A percentile compares a stretch with the other conserved stretches of the same genome.
Evolutionary conservation across 2,329 filamentous ascomycete genomes (phyloP).

Genomic region (Blastomyces percursus): DNA sequence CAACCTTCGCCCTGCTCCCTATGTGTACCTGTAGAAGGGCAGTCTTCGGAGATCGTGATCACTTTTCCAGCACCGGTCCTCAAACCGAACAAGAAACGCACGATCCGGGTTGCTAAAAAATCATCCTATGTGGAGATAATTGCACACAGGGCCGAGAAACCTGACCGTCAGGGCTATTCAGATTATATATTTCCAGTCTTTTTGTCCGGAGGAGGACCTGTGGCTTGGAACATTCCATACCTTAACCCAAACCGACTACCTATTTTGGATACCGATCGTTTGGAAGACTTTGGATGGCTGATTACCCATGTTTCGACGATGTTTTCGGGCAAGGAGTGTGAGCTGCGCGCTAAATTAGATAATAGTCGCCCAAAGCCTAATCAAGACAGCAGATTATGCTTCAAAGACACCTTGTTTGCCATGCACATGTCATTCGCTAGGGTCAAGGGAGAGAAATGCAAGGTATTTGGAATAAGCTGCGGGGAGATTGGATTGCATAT

Average conservation of each 20-base stretch:
- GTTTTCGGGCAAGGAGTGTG: constrained; percentile 16
- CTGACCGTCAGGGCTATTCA: constrained; percentile 9
- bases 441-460: constrained; percentile 7
- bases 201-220: constrained; percentile 8
- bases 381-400: constrained; percentile 12
- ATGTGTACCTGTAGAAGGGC: constrained; percentile 9
- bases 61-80: constrained; percentile 19
- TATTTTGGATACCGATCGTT: constrained; percentile 12
- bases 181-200: constrained; percentile 13
- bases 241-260: constrained; percentile 18
- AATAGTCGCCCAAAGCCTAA: constrained; percentile 4
- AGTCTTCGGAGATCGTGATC: constrained; percentile 7
- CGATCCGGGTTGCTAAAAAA: constrained; percentile 22
- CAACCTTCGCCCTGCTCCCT: constrained; percentile 14
- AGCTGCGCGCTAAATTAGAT: constrained; percentile 7
- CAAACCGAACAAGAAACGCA: constrained; percentile 11
- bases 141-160: constrained; percentile 9
- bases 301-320: constrained; percentile 13
- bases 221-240: constrained; percentile 18
- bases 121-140: constrained; percentile 24
- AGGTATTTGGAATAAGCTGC: constrained; percentile 14
- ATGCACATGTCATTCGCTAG: constrained; percentile 19
- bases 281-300: constrained; percentile 15
- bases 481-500: constrained; percentile 13
- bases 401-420: constrained; percentile 23